These are phyloP conservation scores for Exophiala alcalophila DNA, from an alignment of 2,329 filamentous ascomycete genomes.

Conservation along the genomic window DNA sequence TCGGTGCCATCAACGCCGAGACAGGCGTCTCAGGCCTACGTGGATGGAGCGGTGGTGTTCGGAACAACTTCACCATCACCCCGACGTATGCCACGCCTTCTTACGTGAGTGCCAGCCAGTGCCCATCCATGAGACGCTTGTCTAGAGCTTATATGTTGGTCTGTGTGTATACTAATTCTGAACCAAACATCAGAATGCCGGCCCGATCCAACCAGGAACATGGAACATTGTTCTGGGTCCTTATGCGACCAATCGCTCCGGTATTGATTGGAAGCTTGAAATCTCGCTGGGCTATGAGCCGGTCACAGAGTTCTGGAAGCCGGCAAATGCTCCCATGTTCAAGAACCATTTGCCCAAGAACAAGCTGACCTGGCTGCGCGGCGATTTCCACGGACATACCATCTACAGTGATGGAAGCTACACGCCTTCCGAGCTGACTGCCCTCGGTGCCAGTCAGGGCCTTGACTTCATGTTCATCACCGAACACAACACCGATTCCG, in stretches of 20 bases:
- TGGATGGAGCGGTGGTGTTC: conserved; percentile 25
- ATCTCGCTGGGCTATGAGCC: conserved; percentile 19
- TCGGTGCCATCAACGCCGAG: conserved; percentile 38
- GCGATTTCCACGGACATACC: conserved; percentile 32
- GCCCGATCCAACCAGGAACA: conserved; percentile 26
- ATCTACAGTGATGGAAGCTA: conserved; percentile 30
- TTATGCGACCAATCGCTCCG: conserved; percentile 23
- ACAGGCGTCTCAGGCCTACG: conserved; percentile 17
- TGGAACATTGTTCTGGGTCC: conserved; percentile 31
- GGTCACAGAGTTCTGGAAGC: conserved; percentile 10
- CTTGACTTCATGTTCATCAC: conserved; percentile 31
- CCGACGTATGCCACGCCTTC: conserved; percentile 26
- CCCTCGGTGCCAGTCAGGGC: conserved; percentile 16
- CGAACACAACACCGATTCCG: conserved; percentile 31
- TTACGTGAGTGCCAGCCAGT: conserved; percentile 23
- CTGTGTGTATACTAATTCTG: background rate
- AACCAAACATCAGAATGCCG: conserved; percentile 16
- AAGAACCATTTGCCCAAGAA: background rate
- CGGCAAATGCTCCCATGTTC: conserved; percentile 4
- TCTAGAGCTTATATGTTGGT: too few species aligned
- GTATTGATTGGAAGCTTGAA: conserved; percentile 29
- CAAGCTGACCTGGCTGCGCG: conserved; percentile 22
- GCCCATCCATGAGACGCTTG: too few species aligned
- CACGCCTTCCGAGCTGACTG: conserved; percentile 19
- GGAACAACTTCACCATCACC: conserved; percentile 30